Evolutionary conservation across 805 yeast genomes (phyloP).

Genomic region (Monosporozyma aerobia): DNA sequence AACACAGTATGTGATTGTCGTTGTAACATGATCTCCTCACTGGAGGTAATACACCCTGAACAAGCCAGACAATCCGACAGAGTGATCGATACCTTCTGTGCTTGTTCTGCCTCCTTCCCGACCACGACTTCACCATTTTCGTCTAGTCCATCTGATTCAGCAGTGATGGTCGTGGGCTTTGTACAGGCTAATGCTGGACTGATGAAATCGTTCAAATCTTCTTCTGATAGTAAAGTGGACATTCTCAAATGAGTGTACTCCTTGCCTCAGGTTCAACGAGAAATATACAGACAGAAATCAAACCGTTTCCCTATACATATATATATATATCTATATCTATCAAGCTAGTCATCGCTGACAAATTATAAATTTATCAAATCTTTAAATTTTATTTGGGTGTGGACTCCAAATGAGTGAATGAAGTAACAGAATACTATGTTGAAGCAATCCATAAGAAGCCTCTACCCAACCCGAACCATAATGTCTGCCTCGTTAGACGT

Average conservation of each 20-base stretch:
- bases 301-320: background rate
- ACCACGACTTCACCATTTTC: slow-evolving; percentile 51
- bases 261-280: background rate
- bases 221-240: slow-evolving; percentile 85
- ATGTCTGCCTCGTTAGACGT: slow-evolving; percentile 1
- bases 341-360: background rate
- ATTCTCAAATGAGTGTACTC: slow-evolving; percentile 29
- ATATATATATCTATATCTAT: background rate
- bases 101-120: slow-evolving; percentile 44
- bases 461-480: background rate
- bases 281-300: background rate
- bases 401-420: background rate
- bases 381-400: background rate
- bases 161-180: slow-evolving; percentile 54
- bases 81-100: slow-evolving; percentile 79
- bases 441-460: background rate
- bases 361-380: background rate
- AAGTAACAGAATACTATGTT: background rate
- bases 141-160: slow-evolving; percentile 5
- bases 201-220: slow-evolving; percentile 89
- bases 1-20: slow-evolving; percentile 83
- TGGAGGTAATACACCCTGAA: slow-evolving; percentile 92
- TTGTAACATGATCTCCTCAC: slow-evolving; percentile 89
- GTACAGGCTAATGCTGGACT: slow-evolving; percentile 92
- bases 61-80: slow-evolving; percentile 93